A percentile compares a stretch with the other conserved stretches of the same genome.
Evolutionary conservation across 164 flowering plant species (phyloP).

Genomic region (Vitis rupestris): DNA sequence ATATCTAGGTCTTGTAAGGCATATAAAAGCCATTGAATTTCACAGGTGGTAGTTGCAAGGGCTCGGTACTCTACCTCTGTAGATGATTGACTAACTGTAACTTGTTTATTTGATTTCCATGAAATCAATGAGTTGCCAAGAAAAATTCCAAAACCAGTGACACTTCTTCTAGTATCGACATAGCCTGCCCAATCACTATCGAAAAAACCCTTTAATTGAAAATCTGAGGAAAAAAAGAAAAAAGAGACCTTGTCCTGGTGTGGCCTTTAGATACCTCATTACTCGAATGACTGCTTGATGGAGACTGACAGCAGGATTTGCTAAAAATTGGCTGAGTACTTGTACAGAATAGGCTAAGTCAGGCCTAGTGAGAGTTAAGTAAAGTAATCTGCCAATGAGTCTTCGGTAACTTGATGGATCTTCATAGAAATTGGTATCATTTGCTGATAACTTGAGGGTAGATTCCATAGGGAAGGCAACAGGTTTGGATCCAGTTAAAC

Average conservation of each 20-base stretch:
- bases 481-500: not conserved
- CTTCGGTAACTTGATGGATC: not conserved
- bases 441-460: not conserved
- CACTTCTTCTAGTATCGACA: not conserved
- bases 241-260: not conserved
- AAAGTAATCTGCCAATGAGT: conserved; percentile 3
- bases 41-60: not conserved
- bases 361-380: conserved; percentile 1
- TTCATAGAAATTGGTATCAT: not conserved
- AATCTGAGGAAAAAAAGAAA: not conserved
- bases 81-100: not conserved
- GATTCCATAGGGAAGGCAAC: not conserved
- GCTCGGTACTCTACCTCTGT: conserved; percentile 11
- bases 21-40: no score
- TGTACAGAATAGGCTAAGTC: conserved; percentile 4
- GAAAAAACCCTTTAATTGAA: not conserved
- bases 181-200: conserved; percentile 9
- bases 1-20: no score
- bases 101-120: conserved; percentile 9
- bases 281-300: not conserved
- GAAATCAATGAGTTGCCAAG: not conserved
- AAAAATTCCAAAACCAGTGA: conserved; percentile 3
- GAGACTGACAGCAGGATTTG: not conserved
- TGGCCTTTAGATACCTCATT: not conserved
- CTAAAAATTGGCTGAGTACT: conserved; percentile 4